Evolutionary conservation across 2,329 filamentous ascomycete genomes (phyloP).

Genomic region (Endoconidiophora polonica): DNA sequence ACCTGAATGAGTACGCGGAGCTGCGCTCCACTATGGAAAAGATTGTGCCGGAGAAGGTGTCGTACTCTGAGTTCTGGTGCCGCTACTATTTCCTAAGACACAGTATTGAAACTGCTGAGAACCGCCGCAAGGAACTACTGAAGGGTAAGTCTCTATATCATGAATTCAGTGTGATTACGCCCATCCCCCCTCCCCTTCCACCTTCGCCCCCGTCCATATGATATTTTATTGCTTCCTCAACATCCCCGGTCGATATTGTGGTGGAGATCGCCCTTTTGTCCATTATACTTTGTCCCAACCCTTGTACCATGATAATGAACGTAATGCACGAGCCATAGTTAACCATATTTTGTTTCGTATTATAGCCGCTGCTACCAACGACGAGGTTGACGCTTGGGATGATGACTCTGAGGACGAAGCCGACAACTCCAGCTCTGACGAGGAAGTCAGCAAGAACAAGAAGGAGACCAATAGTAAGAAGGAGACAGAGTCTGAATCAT

Average conservation of each 20-base stretch:
- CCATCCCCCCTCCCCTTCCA: too few relatives aligned
- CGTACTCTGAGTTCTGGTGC: conserved; percentile 81
- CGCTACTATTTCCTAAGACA: conserved; percentile 90
- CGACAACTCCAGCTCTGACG: conserved; percentile 10
- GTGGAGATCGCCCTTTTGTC: too few relatives aligned
- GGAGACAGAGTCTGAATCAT: conserved; percentile 14
- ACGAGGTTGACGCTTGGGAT: conserved; percentile 49
- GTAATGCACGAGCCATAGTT: neutral
- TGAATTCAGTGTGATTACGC: neutral
- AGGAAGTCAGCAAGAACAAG: conserved; percentile 15
- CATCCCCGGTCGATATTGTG: too few relatives aligned
- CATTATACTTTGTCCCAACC: neutral
- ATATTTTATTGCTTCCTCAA: too few relatives aligned
- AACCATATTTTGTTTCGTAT: neutral
- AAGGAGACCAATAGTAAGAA: conserved; percentile 18
- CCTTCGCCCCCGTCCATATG: too few relatives aligned
- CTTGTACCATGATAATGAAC: neutral
- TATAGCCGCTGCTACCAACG: conserved; percentile 49
- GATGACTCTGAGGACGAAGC: conserved; percentile 49
- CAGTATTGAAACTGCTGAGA: conserved; percentile 85
- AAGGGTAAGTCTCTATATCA: conserved; percentile 47
- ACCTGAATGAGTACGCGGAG: conserved; percentile 76
- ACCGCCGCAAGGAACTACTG: conserved; percentile 70
- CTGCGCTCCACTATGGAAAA: conserved; percentile 83
- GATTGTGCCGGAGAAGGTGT: conserved; percentile 80